These are phyloP conservation scores for Malassezia pachydermatis DNA, from an alignment of 1,284 basidiomycete species.

Conservation along the genomic window DNA sequence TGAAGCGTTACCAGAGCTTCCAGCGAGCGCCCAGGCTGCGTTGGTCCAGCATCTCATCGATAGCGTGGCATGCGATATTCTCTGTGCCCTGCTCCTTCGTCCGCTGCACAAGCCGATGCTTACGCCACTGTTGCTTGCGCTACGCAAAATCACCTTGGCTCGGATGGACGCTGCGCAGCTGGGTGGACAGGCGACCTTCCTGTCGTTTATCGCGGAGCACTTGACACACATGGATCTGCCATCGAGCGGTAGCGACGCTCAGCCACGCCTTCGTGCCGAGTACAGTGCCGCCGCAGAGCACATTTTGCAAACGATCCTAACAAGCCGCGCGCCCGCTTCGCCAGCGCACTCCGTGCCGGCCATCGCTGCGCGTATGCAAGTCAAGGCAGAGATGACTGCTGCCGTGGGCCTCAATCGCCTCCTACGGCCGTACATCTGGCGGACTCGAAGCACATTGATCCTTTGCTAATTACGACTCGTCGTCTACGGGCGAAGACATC, in stretches of 20 bases:
- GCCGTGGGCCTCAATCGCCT: background rate
- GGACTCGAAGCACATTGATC: constrained; percentile 1
- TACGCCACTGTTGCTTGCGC: constrained; percentile 3
- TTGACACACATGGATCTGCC: background rate
- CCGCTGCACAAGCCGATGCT: constrained; percentile 9
- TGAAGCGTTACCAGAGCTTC: background rate
- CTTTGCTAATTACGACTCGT: too few species aligned
- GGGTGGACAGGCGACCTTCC: constrained; percentile 5
- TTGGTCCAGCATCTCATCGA: background rate
- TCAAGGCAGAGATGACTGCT: constrained; percentile 5
- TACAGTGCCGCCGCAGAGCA: background rate
- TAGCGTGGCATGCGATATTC: background rate
- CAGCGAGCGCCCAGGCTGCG: background rate
- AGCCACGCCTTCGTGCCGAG: background rate
- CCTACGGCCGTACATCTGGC: constrained; percentile 8
- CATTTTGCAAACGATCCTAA: constrained; percentile 1
- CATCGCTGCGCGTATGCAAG: constrained; percentile 1
- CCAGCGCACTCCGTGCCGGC: background rate
- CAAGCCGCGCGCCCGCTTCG: constrained; percentile 1
- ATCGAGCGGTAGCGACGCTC: background rate
- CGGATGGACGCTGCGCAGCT: constrained; percentile 3
- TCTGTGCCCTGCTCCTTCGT: constrained; percentile 6
- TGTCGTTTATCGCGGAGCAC: background rate
- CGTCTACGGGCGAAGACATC: too few species aligned
- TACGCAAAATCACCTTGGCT: constrained; percentile 6